phyloP scores from a whole-genome alignment of 2,329 filamentous ascomycete species.

The Colletotrichum orbiculare region DNA sequence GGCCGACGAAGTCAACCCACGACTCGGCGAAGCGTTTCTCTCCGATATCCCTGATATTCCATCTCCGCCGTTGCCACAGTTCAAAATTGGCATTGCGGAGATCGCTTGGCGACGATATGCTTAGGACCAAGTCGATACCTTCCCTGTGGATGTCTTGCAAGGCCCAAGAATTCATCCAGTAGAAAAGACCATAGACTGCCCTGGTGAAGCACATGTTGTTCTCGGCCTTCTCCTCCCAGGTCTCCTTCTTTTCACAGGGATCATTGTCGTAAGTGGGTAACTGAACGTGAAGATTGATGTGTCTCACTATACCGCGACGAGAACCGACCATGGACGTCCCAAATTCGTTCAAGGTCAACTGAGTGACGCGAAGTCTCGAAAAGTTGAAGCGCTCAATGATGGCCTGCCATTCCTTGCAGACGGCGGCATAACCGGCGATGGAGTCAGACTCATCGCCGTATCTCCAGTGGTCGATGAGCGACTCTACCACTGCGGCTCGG shows the following conservation, averaged over 20 bases:
- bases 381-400: slow-evolving; percentile 42
- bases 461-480: slow-evolving; percentile 38
- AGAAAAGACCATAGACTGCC: slow-evolving; percentile 40
- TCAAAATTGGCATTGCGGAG: slow-evolving; percentile 37
- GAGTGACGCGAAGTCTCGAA: slow-evolving; percentile 36
- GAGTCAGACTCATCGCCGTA: slow-evolving; percentile 34
- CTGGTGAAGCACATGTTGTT: slow-evolving; percentile 42
- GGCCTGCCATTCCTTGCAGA: slow-evolving; percentile 43
- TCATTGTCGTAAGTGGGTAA: slow-evolving; percentile 40
- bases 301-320: slow-evolving; percentile 38
- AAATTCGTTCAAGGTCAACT: slow-evolving; percentile 37
- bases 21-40: slow-evolving; percentile 38
- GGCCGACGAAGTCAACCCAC: slow-evolving; percentile 37
- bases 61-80: slow-evolving; percentile 38
- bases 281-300: slow-evolving; percentile 39
- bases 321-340: slow-evolving; percentile 38
- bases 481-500: slow-evolving; percentile 31
- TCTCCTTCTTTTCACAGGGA: slow-evolving; percentile 38
- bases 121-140: slow-evolving; percentile 37
- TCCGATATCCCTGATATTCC: slow-evolving; percentile 38
- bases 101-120: slow-evolving; percentile 38
- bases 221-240: slow-evolving; percentile 41
- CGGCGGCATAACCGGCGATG: slow-evolving; percentile 40
- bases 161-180: slow-evolving; percentile 39
- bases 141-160: slow-evolving; percentile 24